A percentile compares a stretch with the other conserved stretches of the same genome.
Evolutionary conservation across 306 rosid genomes (phyloP).

Genomic region (Quercus parvula): DNA sequence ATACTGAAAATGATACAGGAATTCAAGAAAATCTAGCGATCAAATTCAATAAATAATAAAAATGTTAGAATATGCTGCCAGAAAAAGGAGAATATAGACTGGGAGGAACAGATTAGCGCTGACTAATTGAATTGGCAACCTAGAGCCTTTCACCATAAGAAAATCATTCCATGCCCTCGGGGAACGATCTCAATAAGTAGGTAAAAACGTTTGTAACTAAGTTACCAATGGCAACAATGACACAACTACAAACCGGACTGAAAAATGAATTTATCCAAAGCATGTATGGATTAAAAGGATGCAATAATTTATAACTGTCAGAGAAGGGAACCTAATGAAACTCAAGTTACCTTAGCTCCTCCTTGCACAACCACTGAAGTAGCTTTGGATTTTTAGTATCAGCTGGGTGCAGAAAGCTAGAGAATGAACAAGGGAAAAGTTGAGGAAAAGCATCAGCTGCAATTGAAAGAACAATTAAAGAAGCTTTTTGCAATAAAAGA

Average conservation of each 20-base stretch:
- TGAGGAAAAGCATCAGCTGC: slow-evolving; percentile 4
- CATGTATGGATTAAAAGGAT: not conserved
- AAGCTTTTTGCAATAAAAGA: not conserved
- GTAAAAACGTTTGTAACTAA: not conserved
- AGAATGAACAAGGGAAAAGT: slow-evolving; percentile 1
- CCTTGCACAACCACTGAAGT: slow-evolving; percentile 83
- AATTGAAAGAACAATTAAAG: slow-evolving; percentile 3
- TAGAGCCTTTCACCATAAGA: not conserved
- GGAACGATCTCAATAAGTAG: not conserved
- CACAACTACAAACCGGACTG: not conserved
- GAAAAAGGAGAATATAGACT: not conserved
- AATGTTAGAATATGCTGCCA: not conserved
- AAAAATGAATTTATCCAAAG: not conserved
- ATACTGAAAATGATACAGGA: not conserved
- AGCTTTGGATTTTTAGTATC: slow-evolving; percentile 82
- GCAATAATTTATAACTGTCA: not conserved
- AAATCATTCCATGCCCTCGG: not conserved
- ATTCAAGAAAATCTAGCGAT: not conserved
- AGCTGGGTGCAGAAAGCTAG: slow-evolving; percentile 91
- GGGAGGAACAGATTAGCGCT: not conserved
- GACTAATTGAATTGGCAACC: not conserved
- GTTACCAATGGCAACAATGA: not conserved
- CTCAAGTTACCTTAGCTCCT: slow-evolving; percentile 76
- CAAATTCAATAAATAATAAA: not conserved
- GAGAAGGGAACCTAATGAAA: slow-evolving; percentile 4